phyloP scores from a whole-genome alignment of 192 early-diverging fungal genomes.

The Coemansia sp. region DNA sequence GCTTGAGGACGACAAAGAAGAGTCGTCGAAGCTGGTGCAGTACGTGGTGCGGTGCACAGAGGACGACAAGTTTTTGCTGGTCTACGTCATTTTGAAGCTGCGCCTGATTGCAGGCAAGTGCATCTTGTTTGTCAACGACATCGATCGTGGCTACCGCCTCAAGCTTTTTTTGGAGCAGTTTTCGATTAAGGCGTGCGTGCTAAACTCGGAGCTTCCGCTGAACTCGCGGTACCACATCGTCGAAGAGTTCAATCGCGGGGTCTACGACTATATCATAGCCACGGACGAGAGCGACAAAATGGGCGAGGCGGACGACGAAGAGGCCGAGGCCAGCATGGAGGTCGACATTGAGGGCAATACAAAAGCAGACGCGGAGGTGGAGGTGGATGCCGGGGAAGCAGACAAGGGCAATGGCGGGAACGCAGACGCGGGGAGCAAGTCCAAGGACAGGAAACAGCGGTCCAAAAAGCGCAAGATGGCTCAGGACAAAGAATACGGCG shows the following conservation, averaged over 20 bases:
- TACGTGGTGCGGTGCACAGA: slow-evolving; percentile 74
- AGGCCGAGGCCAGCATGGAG: slow-evolving; percentile 52
- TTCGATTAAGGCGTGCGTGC: slow-evolving; percentile 81
- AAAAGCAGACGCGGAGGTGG: slow-evolving; percentile 23
- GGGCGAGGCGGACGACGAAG: slow-evolving; percentile 61
- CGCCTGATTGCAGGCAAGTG: slow-evolving; percentile 85
- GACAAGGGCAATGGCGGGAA: slow-evolving; percentile 8
- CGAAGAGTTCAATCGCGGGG: slow-evolving; percentile 94
- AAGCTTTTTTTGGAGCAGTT: slow-evolving; percentile 98
- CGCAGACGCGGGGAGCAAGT: slow-evolving; percentile 1
- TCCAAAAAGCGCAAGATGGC: slow-evolving; percentile 50
- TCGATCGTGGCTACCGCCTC: slow-evolving; percentile 86
- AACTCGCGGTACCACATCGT: slow-evolving; percentile 93
- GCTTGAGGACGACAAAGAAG: slow-evolving; percentile 73
- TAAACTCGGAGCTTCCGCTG: slow-evolving; percentile 94
- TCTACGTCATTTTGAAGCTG: slow-evolving; percentile 88
- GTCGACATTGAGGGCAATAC: slow-evolving; percentile 30
- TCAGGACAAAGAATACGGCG: slow-evolving; percentile 87
- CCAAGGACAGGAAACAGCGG: slow-evolving; percentile 25
- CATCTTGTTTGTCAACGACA: slow-evolving; percentile 94
- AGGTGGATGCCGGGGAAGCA: slow-evolving; percentile 25
- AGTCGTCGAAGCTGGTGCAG: slow-evolving; percentile 63
- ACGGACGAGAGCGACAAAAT: slow-evolving; percentile 83
- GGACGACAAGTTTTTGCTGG: slow-evolving; percentile 83
- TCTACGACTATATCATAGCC: slow-evolving; percentile 94